Conservation (phyloP, 2,329 filamentous ascomycete species). For the Cytospora piceicola region DNA sequence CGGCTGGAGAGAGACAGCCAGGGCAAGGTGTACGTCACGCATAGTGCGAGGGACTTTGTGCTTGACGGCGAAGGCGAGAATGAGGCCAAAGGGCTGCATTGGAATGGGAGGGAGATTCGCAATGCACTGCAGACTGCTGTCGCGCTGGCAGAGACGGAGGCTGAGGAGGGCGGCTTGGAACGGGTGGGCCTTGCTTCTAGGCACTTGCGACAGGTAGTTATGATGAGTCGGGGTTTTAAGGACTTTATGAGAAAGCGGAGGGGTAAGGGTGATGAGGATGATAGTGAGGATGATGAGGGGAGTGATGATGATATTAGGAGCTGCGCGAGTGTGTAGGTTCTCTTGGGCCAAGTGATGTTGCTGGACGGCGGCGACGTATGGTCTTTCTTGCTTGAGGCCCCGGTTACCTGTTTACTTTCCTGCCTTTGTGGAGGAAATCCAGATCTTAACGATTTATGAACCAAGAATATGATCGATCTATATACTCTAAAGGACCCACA, state of each 20-base stretch:
- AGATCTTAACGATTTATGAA: background rate
- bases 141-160: slow-evolving; percentile 48
- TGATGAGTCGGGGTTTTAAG: slow-evolving; percentile 46
- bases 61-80: slow-evolving; percentile 36
- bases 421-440: background rate
- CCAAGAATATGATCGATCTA: background rate
- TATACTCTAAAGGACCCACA: no score
- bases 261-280: slow-evolving; percentile 27
- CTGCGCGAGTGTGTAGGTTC: background rate
- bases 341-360: background rate
- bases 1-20: slow-evolving; percentile 47
- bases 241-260: slow-evolving; percentile 36
- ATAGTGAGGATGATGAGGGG: slow-evolving; percentile 15
- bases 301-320: background rate
- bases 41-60: slow-evolving; percentile 46
- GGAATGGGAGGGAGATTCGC: slow-evolving; percentile 45
- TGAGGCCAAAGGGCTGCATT: slow-evolving; percentile 45
- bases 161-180: slow-evolving; percentile 42
- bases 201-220: slow-evolving; percentile 43
- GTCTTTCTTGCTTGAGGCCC: background rate
- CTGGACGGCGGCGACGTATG: background rate
- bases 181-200: slow-evolving; percentile 40
- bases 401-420: background rate
- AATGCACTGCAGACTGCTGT: slow-evolving; percentile 50
- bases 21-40: slow-evolving; percentile 43